Percentiles rank a stretch among this genome's conserved stretches.
phyloP scores from a whole-genome alignment of 495 filamentous ascomycete genomes.

The Penicillium daleae region DNA sequence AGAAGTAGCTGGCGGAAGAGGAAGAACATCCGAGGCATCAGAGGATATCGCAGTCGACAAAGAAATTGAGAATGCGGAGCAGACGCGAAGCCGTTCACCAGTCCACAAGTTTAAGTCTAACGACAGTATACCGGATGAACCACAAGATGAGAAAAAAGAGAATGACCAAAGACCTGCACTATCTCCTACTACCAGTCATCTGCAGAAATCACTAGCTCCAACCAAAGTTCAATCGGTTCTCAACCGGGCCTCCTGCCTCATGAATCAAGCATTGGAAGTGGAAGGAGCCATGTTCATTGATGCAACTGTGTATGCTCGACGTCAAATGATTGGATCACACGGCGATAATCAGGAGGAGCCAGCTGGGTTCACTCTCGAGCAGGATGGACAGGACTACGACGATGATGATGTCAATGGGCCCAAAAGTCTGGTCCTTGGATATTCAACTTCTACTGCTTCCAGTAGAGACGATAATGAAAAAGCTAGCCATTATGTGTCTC shows the following conservation, averaged over 20 bases:
- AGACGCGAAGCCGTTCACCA: constrained; percentile 14
- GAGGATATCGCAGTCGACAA: not conserved
- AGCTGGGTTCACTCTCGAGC: not conserved
- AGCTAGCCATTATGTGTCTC: constrained; percentile 31
- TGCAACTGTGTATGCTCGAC: constrained; percentile 30
- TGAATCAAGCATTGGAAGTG: constrained; percentile 33
- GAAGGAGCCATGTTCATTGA: constrained; percentile 34
- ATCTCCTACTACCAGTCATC: constrained; percentile 28
- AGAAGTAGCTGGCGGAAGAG: not conserved
- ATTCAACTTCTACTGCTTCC: constrained; percentile 25
- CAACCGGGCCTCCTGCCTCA: constrained; percentile 26
- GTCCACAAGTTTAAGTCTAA: constrained; percentile 19
- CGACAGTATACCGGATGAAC: not conserved
- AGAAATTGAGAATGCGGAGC: not conserved
- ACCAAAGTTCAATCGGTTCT: constrained; percentile 26
- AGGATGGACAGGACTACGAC: constrained; percentile 3
- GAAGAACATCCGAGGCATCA: constrained; percentile 16
- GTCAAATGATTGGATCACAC: constrained; percentile 25
- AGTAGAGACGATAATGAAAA: constrained; percentile 11
- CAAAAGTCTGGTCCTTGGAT: constrained; percentile 29
- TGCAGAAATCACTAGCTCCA: constrained; percentile 28
- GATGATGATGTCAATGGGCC: constrained; percentile 8
- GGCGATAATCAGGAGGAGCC: not conserved
- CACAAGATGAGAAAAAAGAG: constrained; percentile 5
- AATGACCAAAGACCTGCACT: constrained; percentile 25